A percentile compares a stretch with the other conserved stretches of the same genome.
These are phyloP conservation scores for Exophiala alcalophila DNA, from an alignment of 2,329 filamentous ascomycete species.

Conservation along the genomic window DNA sequence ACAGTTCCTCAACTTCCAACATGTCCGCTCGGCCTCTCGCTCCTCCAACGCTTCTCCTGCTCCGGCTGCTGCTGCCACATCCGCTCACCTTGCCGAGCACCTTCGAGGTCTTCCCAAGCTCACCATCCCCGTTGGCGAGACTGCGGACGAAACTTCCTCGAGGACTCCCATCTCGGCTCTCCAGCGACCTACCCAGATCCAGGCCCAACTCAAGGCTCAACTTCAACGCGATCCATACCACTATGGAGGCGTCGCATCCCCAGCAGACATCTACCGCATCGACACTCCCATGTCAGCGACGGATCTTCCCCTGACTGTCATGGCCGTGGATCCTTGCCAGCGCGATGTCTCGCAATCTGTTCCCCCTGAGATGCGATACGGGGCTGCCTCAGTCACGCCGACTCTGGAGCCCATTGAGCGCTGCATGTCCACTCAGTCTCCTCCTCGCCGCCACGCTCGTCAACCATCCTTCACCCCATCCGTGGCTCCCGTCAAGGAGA, in stretches of 20 bases:
- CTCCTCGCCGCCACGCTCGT: slow-evolving; percentile 24
- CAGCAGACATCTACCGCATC: slow-evolving; percentile 67
- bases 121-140: slow-evolving; percentile 50
- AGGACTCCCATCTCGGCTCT: slow-evolving; percentile 35
- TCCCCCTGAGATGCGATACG: slow-evolving; percentile 87
- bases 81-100: slow-evolving; percentile 44
- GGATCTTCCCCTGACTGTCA: slow-evolving; percentile 77
- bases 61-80: slow-evolving; percentile 40
- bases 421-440: slow-evolving; percentile 39
- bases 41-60: slow-evolving; percentile 54
- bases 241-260: slow-evolving; percentile 41
- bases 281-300: slow-evolving; percentile 88
- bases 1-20: slow-evolving; percentile 86
- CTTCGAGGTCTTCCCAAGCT: slow-evolving; percentile 56
- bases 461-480: slow-evolving; percentile 28
- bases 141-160: slow-evolving; percentile 25
- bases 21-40: slow-evolving; percentile 45
- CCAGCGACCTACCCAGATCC: slow-evolving; percentile 27
- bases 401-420: slow-evolving; percentile 46
- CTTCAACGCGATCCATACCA: slow-evolving; percentile 46
- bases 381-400: slow-evolving; percentile 40
- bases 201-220: slow-evolving; percentile 41
- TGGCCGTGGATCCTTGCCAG: slow-evolving; percentile 67
- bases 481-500: slow-evolving; percentile 27
- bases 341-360: slow-evolving; percentile 86